Percentiles rank a stretch among this genome's conserved stretches.
These are phyloP conservation scores for Elsinoe australis DNA, from an alignment of 2,329 filamentous ascomycete genomes.

Conservation along the genomic window DNA sequence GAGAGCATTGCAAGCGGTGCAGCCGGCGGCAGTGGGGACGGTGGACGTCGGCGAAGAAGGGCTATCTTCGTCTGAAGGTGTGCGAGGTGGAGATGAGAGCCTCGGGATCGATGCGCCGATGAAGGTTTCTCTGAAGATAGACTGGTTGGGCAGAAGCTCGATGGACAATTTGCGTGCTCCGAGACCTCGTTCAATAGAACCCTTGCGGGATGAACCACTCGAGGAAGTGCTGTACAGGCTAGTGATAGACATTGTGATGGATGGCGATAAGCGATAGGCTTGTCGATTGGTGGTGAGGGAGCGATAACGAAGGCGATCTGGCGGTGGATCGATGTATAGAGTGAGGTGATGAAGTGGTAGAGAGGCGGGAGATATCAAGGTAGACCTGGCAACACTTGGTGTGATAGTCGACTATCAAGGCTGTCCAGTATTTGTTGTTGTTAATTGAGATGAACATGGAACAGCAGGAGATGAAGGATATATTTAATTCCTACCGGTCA, in stretches of 20 bases:
- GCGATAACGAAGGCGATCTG: neutral
- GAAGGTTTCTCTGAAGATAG: slow-evolving; percentile 16
- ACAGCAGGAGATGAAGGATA: slow-evolving; percentile 8
- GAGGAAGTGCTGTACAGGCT: slow-evolving; percentile 6
- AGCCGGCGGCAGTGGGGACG: neutral
- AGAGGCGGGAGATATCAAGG: slow-evolving; percentile 7
- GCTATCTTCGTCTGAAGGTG: neutral
- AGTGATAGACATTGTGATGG: slow-evolving; percentile 10
- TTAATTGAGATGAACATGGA: slow-evolving; percentile 3
- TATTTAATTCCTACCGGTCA: slow-evolving; percentile 12
- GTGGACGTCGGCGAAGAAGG: neutral
- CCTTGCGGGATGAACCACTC: slow-evolving; percentile 7
- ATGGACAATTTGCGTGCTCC: slow-evolving; percentile 11
- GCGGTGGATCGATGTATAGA: neutral
- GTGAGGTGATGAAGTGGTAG: neutral
- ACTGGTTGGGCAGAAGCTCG: slow-evolving; percentile 16
- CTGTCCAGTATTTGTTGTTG: neutral
- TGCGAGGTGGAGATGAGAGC: neutral
- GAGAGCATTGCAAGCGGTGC: slow-evolving; percentile 13
- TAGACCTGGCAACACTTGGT: slow-evolving; percentile 8
- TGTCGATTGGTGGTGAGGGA: slow-evolving; percentile 3
- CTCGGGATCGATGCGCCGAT: neutral
- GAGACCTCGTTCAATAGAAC: neutral
- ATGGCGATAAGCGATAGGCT: neutral
- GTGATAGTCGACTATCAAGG: neutral